A percentile compares a stretch with the other conserved stretches of the same genome.
Conservation (phyloP, 2,329 filamentous ascomycete species). For the Fusarium decemcellulare region DNA sequence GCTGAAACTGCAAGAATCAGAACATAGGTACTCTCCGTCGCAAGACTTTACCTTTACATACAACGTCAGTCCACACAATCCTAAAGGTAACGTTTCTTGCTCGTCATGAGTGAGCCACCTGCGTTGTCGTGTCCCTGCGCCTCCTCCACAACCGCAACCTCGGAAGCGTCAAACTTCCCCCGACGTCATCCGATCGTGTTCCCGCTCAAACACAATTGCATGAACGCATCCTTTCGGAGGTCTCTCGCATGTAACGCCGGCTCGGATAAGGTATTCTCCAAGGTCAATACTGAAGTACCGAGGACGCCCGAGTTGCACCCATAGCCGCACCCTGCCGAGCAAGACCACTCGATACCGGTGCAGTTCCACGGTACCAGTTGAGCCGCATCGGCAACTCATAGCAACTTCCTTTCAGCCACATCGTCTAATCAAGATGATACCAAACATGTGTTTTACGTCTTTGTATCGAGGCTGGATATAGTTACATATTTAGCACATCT, state of each 20-base stretch:
- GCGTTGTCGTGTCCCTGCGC: background rate
- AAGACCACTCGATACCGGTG: background rate
- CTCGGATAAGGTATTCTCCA: background rate
- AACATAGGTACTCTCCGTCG: conserved; percentile 6
- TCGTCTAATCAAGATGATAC: background rate
- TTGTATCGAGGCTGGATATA: conserved; percentile 48
- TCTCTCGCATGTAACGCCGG: background rate
- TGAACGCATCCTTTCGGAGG: conserved; percentile 25
- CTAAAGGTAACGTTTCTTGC: background rate
- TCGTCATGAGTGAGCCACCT: background rate
- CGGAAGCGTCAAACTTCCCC: conserved; percentile 31
- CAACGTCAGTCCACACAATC: background rate
- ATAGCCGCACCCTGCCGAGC: background rate
- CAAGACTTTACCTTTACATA: background rate
- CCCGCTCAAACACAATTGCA: conserved; percentile 19
- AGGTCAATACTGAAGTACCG: background rate
- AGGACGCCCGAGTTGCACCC: background rate
- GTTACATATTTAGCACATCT: conserved; percentile 50
- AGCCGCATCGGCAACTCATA: background rate
- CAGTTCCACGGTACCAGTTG: no score
- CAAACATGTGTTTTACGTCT: conserved; percentile 25
- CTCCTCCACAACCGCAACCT: conserved; percentile 29
- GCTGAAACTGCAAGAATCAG: conserved; percentile 1
- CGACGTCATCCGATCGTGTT: conserved; percentile 24
- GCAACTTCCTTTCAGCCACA: background rate